Evolutionary conservation across 441 rosid species (phyloP), one percentile per base, ranked within the genome.

Genomic region (Bruguiera hainesii): DNA sequence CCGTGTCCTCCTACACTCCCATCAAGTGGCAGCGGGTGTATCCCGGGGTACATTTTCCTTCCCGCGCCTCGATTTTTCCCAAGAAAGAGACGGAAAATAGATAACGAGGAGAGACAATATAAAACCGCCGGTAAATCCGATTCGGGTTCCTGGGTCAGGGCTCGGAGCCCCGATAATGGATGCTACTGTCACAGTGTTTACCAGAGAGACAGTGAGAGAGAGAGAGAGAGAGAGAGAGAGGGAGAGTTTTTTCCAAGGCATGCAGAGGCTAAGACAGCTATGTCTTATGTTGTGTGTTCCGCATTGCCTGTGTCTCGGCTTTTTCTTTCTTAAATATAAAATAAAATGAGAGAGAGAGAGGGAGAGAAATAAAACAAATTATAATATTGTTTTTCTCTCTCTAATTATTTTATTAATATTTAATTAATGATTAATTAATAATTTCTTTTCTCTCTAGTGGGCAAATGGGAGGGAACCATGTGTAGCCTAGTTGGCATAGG

Each of bases 1-100:
- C 71, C 71, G 60, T 72, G 79, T 0, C 75, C 82, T 18, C 73
- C 82, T 25, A 77, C 77, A 65, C 70, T 66, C 13, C 82, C 90
- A 65, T 86, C 89, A n/a, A 86, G 73, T 28, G 94, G 89, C 82
- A 91, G 75, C 46, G 92, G 83, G 70, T 78, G 90, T 68, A 88
- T 78, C 23, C 87, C 85, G 16, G 94, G 77, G 89, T 82, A 91
- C 98, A 91, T 91, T 79, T 16, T 15, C 58, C 25, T 39, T 13
- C 7, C 29, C 30, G 16, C 55, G 23, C 10, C 7, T 21, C n/a
- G 50, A 29, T 16, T 19, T 4, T 62, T 3, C 28, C 1, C 56
- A n/a, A 5, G 15, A 69, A 52, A 39, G 29, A 23, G 58, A 55
- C 49, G 20, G 57, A 6, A 11, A 42, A 42, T 11, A 42, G 15